These are phyloP conservation scores for Rhynchospora pubera DNA, from an alignment of 176 grass and related monocot species.

Conservation along the genomic window DNA sequence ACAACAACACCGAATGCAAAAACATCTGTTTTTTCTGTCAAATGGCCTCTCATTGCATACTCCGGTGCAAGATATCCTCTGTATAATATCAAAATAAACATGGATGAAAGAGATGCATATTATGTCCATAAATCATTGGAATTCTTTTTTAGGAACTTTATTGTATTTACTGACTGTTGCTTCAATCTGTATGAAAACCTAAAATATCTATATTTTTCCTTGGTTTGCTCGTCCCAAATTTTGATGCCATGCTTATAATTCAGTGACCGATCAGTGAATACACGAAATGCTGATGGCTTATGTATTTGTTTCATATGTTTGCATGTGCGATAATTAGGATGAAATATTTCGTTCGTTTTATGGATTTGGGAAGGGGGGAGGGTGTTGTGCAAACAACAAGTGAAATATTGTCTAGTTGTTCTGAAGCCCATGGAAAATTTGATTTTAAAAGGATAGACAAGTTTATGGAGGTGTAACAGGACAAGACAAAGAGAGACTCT, in stretches of 20 bases:
- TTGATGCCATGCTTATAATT: background rate
- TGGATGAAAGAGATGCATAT: background rate
- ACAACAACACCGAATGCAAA: constrained; percentile 59
- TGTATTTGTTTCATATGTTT: no score
- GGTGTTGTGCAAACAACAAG: background rate
- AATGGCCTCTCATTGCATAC: constrained; percentile 81
- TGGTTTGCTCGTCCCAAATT: background rate
- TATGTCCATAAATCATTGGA: background rate
- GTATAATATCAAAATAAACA: constrained; percentile 10
- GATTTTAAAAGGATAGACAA: background rate
- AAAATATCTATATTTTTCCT: background rate
- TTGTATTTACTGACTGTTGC: background rate
- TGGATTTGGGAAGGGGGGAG: no score
- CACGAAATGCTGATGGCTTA: background rate
- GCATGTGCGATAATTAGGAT: no score
- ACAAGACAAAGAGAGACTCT: constrained; percentile 11
- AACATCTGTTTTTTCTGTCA: constrained; percentile 76
- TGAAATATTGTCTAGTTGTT: background rate
- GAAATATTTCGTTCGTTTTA: no score
- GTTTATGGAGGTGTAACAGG: background rate
- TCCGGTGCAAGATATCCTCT: constrained; percentile 84
- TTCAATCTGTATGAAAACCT: background rate
- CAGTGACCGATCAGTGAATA: background rate
- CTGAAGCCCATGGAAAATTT: background rate
- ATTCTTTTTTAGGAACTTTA: background rate